A percentile compares a stretch with the other conserved stretches of the same genome.
These are phyloP conservation scores for Cucumis melo DNA, from an alignment of 306 rosid genomes.

Conservation along the genomic window DNA sequence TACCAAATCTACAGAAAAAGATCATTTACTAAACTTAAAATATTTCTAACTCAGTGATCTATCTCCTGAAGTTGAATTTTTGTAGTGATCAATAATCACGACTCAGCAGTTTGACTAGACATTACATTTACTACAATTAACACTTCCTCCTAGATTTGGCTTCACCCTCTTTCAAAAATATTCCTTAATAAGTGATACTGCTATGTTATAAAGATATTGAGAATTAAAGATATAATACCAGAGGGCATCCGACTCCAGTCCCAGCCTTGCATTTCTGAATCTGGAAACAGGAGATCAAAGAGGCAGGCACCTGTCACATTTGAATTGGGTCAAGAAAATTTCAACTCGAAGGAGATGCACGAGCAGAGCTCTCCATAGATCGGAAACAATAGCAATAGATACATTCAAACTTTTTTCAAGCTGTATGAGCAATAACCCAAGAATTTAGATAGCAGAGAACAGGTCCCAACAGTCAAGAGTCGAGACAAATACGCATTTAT, in stretches of 20 bases:
- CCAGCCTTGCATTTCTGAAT: conserved; percentile 4
- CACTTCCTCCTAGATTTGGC: neutral
- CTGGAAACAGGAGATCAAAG: conserved; percentile 6
- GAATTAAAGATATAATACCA: conserved; percentile 5
- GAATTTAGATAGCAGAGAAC: neutral
- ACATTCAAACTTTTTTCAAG: neutral
- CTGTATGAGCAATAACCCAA: neutral
- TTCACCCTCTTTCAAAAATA: neutral
- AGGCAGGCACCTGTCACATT: neutral
- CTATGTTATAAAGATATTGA: neutral
- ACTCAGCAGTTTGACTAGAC: neutral
- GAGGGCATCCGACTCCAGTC: neutral
- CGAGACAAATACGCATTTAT: neutral
- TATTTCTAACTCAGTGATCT: neutral
- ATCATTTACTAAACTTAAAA: neutral
- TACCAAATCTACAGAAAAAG: neutral
- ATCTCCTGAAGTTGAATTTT: neutral
- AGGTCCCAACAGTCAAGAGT: neutral
- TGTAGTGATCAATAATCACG: neutral
- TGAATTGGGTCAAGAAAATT: neutral
- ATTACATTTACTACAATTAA: neutral
- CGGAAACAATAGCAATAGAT: neutral
- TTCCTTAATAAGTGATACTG: neutral
- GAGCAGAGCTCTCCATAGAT: neutral
- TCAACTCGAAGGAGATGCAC: neutral